A percentile compares a stretch with the other conserved stretches of the same genome.
Conservation (phyloP, 495 filamentous ascomycete genomes). For the Aspergillus asperescens region DNA sequence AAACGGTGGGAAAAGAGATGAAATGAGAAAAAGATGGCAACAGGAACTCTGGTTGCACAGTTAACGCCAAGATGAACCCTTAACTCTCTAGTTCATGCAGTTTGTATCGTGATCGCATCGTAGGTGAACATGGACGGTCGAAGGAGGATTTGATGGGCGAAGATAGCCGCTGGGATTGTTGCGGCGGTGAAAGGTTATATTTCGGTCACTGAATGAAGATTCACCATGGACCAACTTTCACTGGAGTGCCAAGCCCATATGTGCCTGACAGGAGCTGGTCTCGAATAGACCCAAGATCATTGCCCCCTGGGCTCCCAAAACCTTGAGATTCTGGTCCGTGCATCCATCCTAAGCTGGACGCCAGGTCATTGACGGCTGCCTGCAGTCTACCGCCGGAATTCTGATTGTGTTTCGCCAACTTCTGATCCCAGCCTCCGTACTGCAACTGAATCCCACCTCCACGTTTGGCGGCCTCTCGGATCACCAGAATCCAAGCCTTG, state of each 20-base stretch:
- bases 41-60: conserved; percentile 34
- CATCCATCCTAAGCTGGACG: conserved; percentile 72
- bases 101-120: conserved; percentile 46
- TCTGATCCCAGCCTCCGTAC: conserved; percentile 90
- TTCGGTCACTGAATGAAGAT: conserved; percentile 11
- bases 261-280: conserved; percentile 76
- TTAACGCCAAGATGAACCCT: conserved; percentile 44
- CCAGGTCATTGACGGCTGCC: conserved; percentile 71
- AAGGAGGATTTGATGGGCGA: conserved; percentile 21
- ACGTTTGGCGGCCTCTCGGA: conserved; percentile 83
- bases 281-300: conserved; percentile 61
- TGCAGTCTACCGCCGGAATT: conserved; percentile 78
- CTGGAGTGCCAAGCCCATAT: conserved; percentile 63
- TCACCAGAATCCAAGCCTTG: conserved; percentile 87
- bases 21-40: conserved; percentile 19
- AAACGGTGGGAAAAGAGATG: conserved; percentile 16
- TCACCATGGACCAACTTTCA: conserved; percentile 71
- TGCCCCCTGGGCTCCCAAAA: conserved; percentile 34
- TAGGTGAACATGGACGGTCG: conserved; percentile 37
- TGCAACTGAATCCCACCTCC: conserved; percentile 89
- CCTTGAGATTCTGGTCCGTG: conserved; percentile 48
- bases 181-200: conserved; percentile 13
- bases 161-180: conserved; percentile 3
- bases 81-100: conserved; percentile 45
- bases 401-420: conserved; percentile 80